Base-by-base conservation (phyloP, 2,329 filamentous ascomycete species). In the Ceratocystis alfenasii region DNA sequence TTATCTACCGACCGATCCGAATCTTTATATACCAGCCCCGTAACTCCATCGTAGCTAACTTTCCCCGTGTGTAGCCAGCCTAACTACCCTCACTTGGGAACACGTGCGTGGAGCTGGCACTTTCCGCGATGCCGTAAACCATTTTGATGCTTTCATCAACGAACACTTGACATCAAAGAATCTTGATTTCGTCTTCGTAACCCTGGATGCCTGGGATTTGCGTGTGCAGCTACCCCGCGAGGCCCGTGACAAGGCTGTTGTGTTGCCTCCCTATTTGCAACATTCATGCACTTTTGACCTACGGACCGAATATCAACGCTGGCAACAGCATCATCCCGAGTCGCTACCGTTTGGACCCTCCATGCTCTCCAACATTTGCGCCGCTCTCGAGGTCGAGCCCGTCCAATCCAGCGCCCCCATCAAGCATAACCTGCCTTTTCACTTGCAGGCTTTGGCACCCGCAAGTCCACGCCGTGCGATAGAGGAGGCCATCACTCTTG, bases 41-140 rank as follows among this genome's bases (percentile, higher is more conserved):
- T 36, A 33, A 12, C 30, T 33, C 48, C 53, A 36, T 41, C 10
- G 12, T 10, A n/a, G 30, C 55, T 59, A 59, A 59, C 28, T 4
- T 59, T 15, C 8, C 7, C 55, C 59, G 30, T 65, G 68, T 69
- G 69, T 73, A 96, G 92, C 94, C 74, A 96, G 92, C 79, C 63
- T 99, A 76, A 99, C 94, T 59, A 99, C 94, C 70, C 81, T 99
- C 72, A 97, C 94, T 65, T 99, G 94, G 94, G 94, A 99, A 77
- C 93, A 99, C 79, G 94, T 99, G 75, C 89, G 93, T 75, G 95
- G 93, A 76, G 93, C 94, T 75, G 94, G 94, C 71, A 93, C 91
- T 71, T 99, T 97, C 84, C 87, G 93, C 72, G 94, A 97, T 78
- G 94, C 94, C 71, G 88, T 99, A 79, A 90, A 89, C 77, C 89